Conservation (phyloP, 106 monocot species). For the Amphibolis antarctica region DNA sequence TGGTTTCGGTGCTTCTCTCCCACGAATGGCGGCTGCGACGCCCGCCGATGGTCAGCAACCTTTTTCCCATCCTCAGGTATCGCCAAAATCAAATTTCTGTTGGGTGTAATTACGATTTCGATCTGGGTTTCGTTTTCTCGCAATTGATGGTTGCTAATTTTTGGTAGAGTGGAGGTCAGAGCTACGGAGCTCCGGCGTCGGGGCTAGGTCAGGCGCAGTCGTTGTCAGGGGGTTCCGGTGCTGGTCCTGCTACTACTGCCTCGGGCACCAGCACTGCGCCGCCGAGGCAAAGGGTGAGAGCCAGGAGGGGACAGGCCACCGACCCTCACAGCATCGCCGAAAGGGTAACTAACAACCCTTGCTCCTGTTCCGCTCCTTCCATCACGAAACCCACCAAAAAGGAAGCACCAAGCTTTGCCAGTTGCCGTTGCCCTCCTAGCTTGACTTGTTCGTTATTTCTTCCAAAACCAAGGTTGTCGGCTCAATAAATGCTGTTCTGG, state of each 20-base stretch:
- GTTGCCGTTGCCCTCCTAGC: no score
- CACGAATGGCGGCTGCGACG: not conserved
- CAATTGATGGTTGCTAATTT: not conserved
- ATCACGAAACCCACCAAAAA: no score
- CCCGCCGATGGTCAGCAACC: conserved; percentile 3
- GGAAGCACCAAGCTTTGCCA: no score
- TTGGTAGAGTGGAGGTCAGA: conserved; percentile 22
- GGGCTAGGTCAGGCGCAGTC: conserved; percentile 9
- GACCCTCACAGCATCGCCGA: conserved; percentile 97
- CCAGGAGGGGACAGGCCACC: conserved; percentile 83
- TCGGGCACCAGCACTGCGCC: conserved; percentile 21
- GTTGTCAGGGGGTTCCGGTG: conserved; percentile 7
- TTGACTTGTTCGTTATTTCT: no score
- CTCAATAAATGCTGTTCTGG: no score
- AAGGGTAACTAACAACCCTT: conserved; percentile 37
- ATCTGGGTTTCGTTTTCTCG: not conserved
- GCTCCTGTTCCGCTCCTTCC: no score
- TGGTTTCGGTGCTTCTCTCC: conserved; percentile 38
- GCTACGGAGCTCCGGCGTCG: conserved; percentile 32
- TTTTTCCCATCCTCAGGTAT: conserved; percentile 5
- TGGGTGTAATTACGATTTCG: not conserved
- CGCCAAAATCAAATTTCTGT: not conserved
- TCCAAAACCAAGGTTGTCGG: no score
- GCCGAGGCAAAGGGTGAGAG: conserved; percentile 70
- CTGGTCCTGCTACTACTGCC: conserved; percentile 8